Conservation (phyloP, 257 asterid species). For the Solanum sejunctum region DNA sequence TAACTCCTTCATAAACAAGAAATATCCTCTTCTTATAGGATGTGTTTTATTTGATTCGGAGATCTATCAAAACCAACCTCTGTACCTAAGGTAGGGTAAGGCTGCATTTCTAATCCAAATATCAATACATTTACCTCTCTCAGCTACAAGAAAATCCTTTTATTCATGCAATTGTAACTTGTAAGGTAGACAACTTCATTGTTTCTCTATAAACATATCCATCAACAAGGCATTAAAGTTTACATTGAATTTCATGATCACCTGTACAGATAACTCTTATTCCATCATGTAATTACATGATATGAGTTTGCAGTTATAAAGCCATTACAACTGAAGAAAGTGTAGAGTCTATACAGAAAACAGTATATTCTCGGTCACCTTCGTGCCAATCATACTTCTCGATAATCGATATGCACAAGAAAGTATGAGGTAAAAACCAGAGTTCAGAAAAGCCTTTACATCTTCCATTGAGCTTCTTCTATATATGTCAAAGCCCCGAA, state of each 20-base stretch:
- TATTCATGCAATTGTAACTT: neutral
- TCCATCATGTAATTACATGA: neutral
- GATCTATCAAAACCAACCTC: no score
- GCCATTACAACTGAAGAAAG: neutral
- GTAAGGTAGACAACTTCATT: neutral
- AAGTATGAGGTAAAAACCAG: neutral
- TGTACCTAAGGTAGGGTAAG: neutral
- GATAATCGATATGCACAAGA: neutral
- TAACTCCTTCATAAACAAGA: neutral
- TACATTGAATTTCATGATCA: neutral
- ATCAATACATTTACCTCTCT: neutral
- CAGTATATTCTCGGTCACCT: neutral
- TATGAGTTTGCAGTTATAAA: neutral
- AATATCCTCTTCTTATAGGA: no score
- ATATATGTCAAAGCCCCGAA: conserved; percentile 15
- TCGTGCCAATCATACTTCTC: neutral
- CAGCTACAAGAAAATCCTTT: neutral
- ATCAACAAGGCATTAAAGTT: neutral
- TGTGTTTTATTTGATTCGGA: no score
- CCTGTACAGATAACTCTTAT: neutral
- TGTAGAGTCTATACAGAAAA: neutral
- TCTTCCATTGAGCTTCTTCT: conserved; percentile 31
- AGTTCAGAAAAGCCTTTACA: neutral
- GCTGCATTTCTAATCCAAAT: neutral
- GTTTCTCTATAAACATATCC: neutral